Conservation (phyloP, 768 basidiomycete species). For the Bullera alba region DNA sequence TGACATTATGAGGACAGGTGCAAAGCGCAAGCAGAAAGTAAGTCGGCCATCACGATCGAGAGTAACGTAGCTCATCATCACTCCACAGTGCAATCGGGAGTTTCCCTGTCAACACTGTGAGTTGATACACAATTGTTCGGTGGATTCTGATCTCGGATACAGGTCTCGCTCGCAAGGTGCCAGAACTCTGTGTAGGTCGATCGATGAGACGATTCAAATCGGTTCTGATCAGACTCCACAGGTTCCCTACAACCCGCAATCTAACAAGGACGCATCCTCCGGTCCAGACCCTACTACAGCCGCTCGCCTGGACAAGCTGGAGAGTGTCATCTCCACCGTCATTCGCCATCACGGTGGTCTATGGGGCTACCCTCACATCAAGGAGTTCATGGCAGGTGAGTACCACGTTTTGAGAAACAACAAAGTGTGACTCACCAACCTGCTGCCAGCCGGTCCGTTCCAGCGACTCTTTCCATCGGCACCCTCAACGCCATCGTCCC, state of each 20-base stretch:
- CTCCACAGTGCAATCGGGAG: slow-evolving; percentile 40
- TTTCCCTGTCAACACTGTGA: slow-evolving; percentile 45
- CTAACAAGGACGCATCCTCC: not conserved
- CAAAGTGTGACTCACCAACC: not conserved
- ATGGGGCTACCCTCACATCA: slow-evolving; percentile 26
- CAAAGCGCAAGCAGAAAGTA: slow-evolving; percentile 41
- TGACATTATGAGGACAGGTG: slow-evolving; percentile 19
- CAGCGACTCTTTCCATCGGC: slow-evolving; percentile 10
- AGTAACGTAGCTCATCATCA: slow-evolving; percentile 3
- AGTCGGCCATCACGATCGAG: not conserved
- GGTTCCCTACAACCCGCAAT: slow-evolving; percentile 41
- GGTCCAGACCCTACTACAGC: slow-evolving; percentile 27
- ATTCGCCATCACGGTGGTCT: slow-evolving; percentile 29
- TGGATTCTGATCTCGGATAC: not conserved
- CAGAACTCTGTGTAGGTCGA: slow-evolving; percentile 42
- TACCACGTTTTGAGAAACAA: too few species aligned
- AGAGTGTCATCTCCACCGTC: slow-evolving; percentile 24
- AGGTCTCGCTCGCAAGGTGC: slow-evolving; percentile 33
- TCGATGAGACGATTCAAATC: not conserved
- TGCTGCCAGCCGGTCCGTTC: slow-evolving; percentile 7
- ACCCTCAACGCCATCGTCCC: slow-evolving; percentile 14
- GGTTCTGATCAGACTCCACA: slow-evolving; percentile 1
- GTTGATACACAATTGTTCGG: not conserved
- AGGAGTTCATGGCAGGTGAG: slow-evolving; percentile 32
- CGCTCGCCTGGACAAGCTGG: slow-evolving; percentile 24